Conservation (phyloP, 352 stramenopile genomes). For the Phytopythium mirpurense region DNA sequence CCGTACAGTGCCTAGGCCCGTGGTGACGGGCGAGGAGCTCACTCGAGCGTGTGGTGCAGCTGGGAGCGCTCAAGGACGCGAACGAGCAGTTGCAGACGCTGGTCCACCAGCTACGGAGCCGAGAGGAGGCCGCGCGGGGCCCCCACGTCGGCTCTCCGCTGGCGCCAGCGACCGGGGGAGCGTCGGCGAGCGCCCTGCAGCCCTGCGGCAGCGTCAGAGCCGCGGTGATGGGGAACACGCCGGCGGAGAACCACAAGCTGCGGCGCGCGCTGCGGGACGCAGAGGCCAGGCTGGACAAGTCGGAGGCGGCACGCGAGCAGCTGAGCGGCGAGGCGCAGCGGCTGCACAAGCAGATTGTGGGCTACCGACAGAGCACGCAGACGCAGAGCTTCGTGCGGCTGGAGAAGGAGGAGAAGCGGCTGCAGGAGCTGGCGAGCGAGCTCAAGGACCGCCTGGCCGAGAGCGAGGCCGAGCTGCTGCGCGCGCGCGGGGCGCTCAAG, state of each 20-base stretch:
- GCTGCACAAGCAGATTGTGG: constrained; percentile 48
- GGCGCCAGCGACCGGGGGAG: neutral
- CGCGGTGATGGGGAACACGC: constrained; percentile 13
- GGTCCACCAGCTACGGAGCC: neutral
- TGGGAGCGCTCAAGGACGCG: neutral
- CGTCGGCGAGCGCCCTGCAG: neutral
- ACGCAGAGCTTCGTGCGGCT: constrained; percentile 40
- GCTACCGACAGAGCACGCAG: constrained; percentile 44
- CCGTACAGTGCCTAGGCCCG: no score
- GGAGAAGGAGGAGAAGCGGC: constrained; percentile 40
- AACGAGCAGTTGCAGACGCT: constrained; percentile 1
- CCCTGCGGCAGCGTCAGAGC: neutral
- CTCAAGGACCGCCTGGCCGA: constrained; percentile 22
- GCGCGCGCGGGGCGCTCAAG: constrained; percentile 41
- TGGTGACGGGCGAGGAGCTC: no score
- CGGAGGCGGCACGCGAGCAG: constrained; percentile 37
- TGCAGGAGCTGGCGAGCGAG: constrained; percentile 23
- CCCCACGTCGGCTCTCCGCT: no score
- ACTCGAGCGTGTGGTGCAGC: neutral
- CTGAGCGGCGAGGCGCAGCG: constrained; percentile 31
- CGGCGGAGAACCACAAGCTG: constrained; percentile 47
- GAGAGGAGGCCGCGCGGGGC: neutral
- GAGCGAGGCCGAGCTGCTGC: constrained; percentile 45
- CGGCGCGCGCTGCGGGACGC: constrained; percentile 48
- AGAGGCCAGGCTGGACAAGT: constrained; percentile 37